Conservation (phyloP, 2,329 filamentous ascomycete genomes). For the Westerdykella aurantiaca region DNA sequence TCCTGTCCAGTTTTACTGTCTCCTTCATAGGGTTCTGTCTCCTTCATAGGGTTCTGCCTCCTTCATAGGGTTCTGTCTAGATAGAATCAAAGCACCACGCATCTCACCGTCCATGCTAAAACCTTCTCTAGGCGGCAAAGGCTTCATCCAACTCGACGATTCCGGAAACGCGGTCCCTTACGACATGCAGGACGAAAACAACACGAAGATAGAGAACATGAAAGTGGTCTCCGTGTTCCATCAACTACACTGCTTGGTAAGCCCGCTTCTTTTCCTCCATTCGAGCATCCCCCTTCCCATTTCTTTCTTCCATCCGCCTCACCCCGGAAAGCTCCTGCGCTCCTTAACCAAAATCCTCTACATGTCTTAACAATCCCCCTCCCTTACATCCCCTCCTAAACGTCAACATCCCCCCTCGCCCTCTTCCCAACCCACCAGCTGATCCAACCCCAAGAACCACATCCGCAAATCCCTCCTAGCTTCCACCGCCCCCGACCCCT, state of each 20-base stretch:
- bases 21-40: too few species aligned
- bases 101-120: background rate
- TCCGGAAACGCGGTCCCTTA: background rate
- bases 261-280: background rate
- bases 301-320: too few species aligned
- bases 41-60: too few species aligned
- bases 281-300: too few species aligned
- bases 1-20: background rate
- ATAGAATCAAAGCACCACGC: too few species aligned
- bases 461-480: background rate
- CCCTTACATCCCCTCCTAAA: too few species aligned
- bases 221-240: constrained; percentile 1
- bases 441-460: background rate
- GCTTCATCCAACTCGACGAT: background rate
- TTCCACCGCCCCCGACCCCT: background rate
- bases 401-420: too few species aligned
- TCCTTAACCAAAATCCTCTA: too few species aligned
- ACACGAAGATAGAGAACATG: background rate
- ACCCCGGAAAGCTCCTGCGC: too few species aligned
- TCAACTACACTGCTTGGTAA: constrained; percentile 1
- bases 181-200: background rate
- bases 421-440: background rate
- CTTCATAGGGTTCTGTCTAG: too few species aligned
- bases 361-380: too few species aligned
- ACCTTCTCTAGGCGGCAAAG: background rate